A percentile compares a stretch with the other conserved stretches of the same genome.
phyloP scores from a whole-genome alignment of 257 asterid genomes.

The Fraxinus excelsior region DNA sequence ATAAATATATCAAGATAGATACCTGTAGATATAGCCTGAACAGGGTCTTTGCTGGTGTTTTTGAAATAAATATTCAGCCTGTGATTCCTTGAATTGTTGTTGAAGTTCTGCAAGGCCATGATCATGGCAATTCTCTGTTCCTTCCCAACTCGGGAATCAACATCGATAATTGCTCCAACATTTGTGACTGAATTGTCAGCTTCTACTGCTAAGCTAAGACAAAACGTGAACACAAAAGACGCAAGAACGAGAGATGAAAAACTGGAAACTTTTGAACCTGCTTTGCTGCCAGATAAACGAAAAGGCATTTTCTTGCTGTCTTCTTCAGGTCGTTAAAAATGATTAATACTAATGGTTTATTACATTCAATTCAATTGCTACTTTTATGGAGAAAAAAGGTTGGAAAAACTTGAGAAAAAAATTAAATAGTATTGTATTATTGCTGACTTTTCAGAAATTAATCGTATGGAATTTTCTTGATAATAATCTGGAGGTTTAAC shows the following conservation, averaged over 20 bases:
- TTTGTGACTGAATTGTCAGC: constrained; percentile 18
- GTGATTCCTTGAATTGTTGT: constrained; percentile 17
- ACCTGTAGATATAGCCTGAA: constrained; percentile 46
- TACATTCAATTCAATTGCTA: neutral
- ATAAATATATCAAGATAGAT: neutral
- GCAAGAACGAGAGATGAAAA: neutral
- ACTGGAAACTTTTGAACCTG: neutral
- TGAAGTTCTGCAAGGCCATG: constrained; percentile 36
- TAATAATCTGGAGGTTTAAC: neutral
- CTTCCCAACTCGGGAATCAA: constrained; percentile 42
- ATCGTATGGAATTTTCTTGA: neutral
- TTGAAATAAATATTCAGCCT: constrained; percentile 33
- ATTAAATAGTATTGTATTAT: neutral
- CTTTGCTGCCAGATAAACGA: neutral
- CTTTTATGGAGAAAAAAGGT: neutral
- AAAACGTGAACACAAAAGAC: neutral
- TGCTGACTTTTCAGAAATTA: neutral
- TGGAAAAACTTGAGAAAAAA: neutral
- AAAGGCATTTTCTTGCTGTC: neutral
- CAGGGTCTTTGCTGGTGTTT: constrained; percentile 29
- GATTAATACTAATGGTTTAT: neutral
- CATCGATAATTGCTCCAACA: constrained; percentile 42
- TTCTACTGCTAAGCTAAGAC: constrained; percentile 10
- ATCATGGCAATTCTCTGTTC: constrained; percentile 40
- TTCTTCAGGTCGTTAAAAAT: neutral